Evolutionary conservation across 2,329 filamentous ascomycete genomes (phyloP).

Genomic region (Phialophora chinensis): DNA sequence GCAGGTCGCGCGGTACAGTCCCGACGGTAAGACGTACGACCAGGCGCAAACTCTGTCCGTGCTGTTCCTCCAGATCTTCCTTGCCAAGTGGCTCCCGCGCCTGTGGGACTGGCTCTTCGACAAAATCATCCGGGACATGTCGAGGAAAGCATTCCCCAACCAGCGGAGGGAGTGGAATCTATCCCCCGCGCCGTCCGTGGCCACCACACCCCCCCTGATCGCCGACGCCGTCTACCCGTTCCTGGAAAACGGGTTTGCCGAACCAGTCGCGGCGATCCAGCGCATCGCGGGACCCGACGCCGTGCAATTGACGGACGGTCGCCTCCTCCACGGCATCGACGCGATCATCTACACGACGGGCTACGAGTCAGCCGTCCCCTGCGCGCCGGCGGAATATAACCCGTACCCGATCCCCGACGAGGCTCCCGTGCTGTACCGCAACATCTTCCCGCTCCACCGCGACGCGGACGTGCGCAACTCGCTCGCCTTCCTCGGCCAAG

Average conservation of each 20-base stretch:
- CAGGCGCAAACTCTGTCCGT: slow-evolving; percentile 14
- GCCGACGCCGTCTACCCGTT: slow-evolving; percentile 40
- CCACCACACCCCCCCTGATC: slow-evolving; percentile 15
- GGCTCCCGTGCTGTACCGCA: slow-evolving; percentile 50
- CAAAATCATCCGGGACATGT: slow-evolving; percentile 8
- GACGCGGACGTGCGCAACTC: slow-evolving; percentile 49
- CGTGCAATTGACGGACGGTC: slow-evolving; percentile 18
- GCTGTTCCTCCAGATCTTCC: slow-evolving; percentile 24
- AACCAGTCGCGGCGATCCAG: slow-evolving; percentile 17
- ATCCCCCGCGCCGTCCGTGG: slow-evolving; percentile 13
- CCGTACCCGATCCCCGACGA: slow-evolving; percentile 33
- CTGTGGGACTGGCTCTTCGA: slow-evolving; percentile 22
- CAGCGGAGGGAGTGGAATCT: slow-evolving; percentile 21
- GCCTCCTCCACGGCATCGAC: slow-evolving; percentile 41
- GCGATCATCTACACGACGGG: slow-evolving; percentile 47
- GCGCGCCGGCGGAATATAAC: slow-evolving; percentile 40
- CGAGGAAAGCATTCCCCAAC: slow-evolving; percentile 13
- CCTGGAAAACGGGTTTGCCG: slow-evolving; percentile 32
- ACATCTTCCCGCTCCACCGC: slow-evolving; percentile 50
- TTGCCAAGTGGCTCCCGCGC: slow-evolving; percentile 16
- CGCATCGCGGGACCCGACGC: slow-evolving; percentile 21
- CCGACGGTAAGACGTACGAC: slow-evolving; percentile 26
- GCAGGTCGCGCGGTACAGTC: slow-evolving; percentile 14
- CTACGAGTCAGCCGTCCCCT: slow-evolving; percentile 43
- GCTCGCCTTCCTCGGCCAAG: slow-evolving; percentile 53